A percentile compares a stretch with the other conserved stretches of the same genome.
These are phyloP conservation scores for Amaranthus tricolor DNA, from an alignment of 179 eudicot species.

Conservation along the genomic window DNA sequence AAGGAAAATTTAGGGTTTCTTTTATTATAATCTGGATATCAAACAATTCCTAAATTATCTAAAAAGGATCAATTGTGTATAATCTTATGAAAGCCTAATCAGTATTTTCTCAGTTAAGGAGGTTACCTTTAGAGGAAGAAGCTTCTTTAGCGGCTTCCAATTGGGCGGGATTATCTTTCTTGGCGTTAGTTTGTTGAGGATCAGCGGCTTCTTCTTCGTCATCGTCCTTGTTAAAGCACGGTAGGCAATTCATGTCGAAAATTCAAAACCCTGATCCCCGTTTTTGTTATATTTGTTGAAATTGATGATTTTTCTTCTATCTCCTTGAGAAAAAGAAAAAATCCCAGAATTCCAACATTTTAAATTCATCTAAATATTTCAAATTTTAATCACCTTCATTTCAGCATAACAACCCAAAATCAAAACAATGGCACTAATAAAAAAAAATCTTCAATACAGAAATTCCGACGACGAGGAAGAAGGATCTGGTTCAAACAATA, in stretches of 20 bases:
- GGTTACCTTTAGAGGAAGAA: slow-evolving; percentile 30
- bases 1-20: neutral
- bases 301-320: neutral
- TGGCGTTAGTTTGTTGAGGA: slow-evolving; percentile 20
- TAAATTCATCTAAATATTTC: slow-evolving; percentile 17
- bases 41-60: neutral
- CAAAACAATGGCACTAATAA: too few species aligned
- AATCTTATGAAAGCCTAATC: neutral
- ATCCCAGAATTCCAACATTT: slow-evolving; percentile 6
- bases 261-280: slow-evolving; percentile 26
- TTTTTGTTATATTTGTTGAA: neutral
- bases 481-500: slow-evolving; percentile 25
- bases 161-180: slow-evolving; percentile 13
- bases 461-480: slow-evolving; percentile 4
- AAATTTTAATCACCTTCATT: slow-evolving; percentile 11
- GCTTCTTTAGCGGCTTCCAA: slow-evolving; percentile 18
- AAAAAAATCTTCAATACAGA: neutral
- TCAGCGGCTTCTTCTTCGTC: slow-evolving; percentile 33
- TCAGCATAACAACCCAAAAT: slow-evolving; percentile 11
- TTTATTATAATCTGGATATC: neutral
- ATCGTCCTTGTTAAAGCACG: slow-evolving; percentile 43
- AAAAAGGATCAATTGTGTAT: neutral
- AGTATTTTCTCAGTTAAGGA: neutral
- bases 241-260: slow-evolving; percentile 43
- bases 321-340: slow-evolving; percentile 9